Conservation (phyloP, 768 basidiomycete genomes). For the Pleurotus djamor region DNA sequence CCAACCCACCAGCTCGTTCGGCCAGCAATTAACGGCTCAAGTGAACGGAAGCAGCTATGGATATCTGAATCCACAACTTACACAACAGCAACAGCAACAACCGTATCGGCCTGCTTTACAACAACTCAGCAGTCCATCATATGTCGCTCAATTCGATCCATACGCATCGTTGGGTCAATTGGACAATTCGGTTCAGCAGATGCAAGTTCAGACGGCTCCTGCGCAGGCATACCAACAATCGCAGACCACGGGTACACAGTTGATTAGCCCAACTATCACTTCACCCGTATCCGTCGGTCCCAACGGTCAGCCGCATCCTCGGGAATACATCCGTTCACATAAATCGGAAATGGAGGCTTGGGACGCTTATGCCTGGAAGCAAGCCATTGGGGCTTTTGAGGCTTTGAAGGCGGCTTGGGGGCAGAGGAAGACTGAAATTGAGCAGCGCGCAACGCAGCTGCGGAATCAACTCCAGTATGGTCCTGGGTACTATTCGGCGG, state of each 20-base stretch:
- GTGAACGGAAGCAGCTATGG: slow-evolving; percentile 7
- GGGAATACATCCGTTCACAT: slow-evolving; percentile 62
- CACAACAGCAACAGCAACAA: slow-evolving; percentile 22
- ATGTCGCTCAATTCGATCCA: slow-evolving; percentile 53
- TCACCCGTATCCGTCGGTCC: slow-evolving; percentile 24
- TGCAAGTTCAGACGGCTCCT: slow-evolving; percentile 14
- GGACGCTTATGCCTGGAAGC: slow-evolving; percentile 73
- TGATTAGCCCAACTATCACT: slow-evolving; percentile 17
- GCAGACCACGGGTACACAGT: slow-evolving; percentile 15
- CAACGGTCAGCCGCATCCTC: slow-evolving; percentile 55
- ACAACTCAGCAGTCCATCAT: slow-evolving; percentile 44
- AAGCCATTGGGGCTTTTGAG: slow-evolving; percentile 61
- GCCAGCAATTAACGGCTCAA: slow-evolving; percentile 45
- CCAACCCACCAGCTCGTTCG: slow-evolving; percentile 55
- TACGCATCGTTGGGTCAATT: slow-evolving; percentile 44
- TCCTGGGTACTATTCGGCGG: slow-evolving; percentile 41
- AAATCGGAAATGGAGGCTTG: slow-evolving; percentile 71
- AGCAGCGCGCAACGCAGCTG: slow-evolving; percentile 39
- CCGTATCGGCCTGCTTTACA: slow-evolving; percentile 43
- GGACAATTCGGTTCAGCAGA: slow-evolving; percentile 23
- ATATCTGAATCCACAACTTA: neutral
- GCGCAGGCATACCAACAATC: slow-evolving; percentile 16
- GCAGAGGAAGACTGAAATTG: slow-evolving; percentile 52
- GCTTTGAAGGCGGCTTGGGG: slow-evolving; percentile 68
- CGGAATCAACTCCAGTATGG: slow-evolving; percentile 43